phyloP scores from a whole-genome alignment of 2,329 filamentous ascomycete genomes.

The Aspergillus sergii region DNA sequence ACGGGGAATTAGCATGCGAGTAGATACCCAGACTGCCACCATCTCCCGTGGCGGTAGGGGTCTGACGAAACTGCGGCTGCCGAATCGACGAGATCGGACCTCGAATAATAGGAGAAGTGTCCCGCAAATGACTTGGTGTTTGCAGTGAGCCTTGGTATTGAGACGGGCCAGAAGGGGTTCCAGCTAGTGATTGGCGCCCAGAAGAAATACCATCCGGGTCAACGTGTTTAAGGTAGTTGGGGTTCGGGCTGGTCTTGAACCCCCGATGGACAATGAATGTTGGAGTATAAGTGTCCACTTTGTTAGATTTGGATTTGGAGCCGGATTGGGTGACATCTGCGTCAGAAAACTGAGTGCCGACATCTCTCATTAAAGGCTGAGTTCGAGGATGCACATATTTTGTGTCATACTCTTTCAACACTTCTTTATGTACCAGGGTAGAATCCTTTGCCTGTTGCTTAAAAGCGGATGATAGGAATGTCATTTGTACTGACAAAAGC shows the following conservation, averaged over 20 bases:
- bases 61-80: slow-evolving; percentile 57
- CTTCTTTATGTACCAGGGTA: slow-evolving; percentile 82
- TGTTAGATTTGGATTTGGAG: slow-evolving; percentile 50
- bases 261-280: slow-evolving; percentile 69
- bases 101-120: slow-evolving; percentile 50
- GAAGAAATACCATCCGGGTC: slow-evolving; percentile 62
- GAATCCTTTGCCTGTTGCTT: slow-evolving; percentile 84
- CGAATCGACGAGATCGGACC: slow-evolving; percentile 51
- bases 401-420: slow-evolving; percentile 91
- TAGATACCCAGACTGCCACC: slow-evolving; percentile 82
- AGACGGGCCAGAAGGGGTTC: slow-evolving; percentile 46
- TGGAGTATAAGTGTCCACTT: slow-evolving; percentile 65
- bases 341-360: slow-evolving; percentile 74
- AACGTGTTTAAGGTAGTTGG: slow-evolving; percentile 73
- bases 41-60: slow-evolving; percentile 51
- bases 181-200: slow-evolving; percentile 43
- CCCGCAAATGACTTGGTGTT: slow-evolving; percentile 49
- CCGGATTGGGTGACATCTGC: slow-evolving; percentile 39
- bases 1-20: slow-evolving; percentile 76
- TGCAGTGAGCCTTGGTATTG: slow-evolving; percentile 35
- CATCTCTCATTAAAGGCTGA: slow-evolving; percentile 76
- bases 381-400: slow-evolving; percentile 92
- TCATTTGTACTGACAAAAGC: slow-evolving; percentile 76
- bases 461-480: slow-evolving; percentile 72
- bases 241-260: slow-evolving; percentile 82